Evolutionary conservation across 2,329 filamentous ascomycete species (phyloP).

Genomic region (Trichoderma simmonsii): DNA sequence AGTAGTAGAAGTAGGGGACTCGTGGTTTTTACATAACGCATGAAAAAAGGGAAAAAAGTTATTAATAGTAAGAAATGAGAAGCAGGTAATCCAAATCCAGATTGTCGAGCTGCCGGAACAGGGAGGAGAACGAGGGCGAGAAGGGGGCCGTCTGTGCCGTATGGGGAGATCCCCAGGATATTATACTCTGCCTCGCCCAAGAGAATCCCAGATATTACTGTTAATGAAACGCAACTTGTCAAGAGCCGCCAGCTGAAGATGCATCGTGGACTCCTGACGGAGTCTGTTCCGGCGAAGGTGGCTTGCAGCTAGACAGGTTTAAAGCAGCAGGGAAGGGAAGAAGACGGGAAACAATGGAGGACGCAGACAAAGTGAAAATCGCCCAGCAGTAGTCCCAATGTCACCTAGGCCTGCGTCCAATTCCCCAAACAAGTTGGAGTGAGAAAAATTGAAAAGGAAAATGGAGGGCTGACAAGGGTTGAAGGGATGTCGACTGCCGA

Average conservation of each 20-base stretch:
- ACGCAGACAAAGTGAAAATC: not conserved
- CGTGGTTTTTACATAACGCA: not conserved
- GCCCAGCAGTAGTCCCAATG: not conserved
- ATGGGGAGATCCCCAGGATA: not conserved
- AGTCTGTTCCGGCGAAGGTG: not conserved
- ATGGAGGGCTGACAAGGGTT: not conserved
- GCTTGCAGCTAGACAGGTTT: conserved; percentile 1
- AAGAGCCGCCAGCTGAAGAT: not conserved
- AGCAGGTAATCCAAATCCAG: not conserved
- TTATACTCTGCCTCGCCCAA: not conserved
- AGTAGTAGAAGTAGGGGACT: not conserved
- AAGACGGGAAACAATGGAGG: not conserved
- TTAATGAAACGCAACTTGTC: conserved; percentile 1
- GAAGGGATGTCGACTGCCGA: not conserved
- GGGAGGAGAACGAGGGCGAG: not conserved
- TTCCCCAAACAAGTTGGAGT: not conserved
- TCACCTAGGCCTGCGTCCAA: not conserved
- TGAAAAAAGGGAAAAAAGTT: not conserved
- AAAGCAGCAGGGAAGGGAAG: not conserved
- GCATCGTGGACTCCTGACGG: not conserved
- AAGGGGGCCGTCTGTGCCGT: not conserved
- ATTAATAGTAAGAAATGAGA: not conserved
- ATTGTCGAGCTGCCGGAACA: not conserved
- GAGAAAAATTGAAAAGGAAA: not conserved
- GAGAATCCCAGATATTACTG: not conserved